Base-by-base conservation (phyloP, 352 stramenopile genomes). In the Thalassiosira pacifica region DNA sequence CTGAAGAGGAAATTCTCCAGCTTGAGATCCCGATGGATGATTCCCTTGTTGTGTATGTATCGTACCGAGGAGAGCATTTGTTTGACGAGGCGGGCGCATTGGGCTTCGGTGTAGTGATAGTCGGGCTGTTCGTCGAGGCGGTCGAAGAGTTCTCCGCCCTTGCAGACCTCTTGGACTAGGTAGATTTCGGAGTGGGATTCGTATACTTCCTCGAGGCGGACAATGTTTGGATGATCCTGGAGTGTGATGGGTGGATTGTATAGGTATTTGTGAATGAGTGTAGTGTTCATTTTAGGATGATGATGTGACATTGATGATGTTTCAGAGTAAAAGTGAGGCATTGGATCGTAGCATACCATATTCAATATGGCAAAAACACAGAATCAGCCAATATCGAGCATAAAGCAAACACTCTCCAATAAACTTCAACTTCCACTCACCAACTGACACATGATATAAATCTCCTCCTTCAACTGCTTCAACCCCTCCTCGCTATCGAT, bases 21-120 rank as follows among this genome's bases (percentile, higher is more conserved):
- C 92, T 99, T 99, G 55, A 99, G 93, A 89, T 99, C 98, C 31
- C 98, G 95, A 83, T 99, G 98, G 88, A 98, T 98, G 69, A 98
- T 96, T n/a, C 93, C 93, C 85, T 96, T 94, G 18, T 96, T 96
- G 92, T 99, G 98, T 88, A 98, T 98, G 90, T 99, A 98, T 71
- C 97, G 96, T 22, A 99, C 97, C 8, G 96, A 97, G 81, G 97
- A 95, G 9, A 98, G 94, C 89, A 99, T 98, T 83, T 99, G 98
- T 79, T 97, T 97, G 69, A 99, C 95, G 27, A 99, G 87, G 16
- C 95, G 85, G 34, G 97, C 97, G 48, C 97, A 97, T 82, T 99
- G 96, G 0, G 94, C 90, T 85, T 99, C 98, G 22, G 97, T 98
- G 93, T 99, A 99, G 90, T 99, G 97, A 63, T 95, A 95, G 69